These are phyloP conservation scores for Emergomyces pasteurianus DNA, from an alignment of 2,329 filamentous ascomycete species.

Conservation along the genomic window DNA sequence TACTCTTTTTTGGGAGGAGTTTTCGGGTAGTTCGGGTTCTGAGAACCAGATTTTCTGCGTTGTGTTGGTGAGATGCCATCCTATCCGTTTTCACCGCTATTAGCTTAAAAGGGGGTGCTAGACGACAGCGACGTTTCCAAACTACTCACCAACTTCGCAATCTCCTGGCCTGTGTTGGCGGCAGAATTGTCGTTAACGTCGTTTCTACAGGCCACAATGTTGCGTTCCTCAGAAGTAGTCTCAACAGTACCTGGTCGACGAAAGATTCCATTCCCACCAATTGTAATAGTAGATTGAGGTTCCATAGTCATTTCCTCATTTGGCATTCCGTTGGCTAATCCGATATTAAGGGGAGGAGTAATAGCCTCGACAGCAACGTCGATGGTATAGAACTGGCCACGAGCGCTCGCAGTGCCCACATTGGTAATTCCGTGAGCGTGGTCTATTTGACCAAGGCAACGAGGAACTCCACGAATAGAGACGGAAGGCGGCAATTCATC, in stretches of 20 bases:
- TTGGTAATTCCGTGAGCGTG: constrained; percentile 29
- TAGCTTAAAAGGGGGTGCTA: neutral
- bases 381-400: constrained; percentile 25
- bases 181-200: neutral
- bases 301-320: neutral
- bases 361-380: constrained; percentile 12
- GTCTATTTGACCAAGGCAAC: constrained; percentile 27
- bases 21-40: neutral
- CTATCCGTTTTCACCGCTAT: neutral
- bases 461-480: constrained; percentile 26
- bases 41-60: neutral
- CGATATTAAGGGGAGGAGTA: neutral
- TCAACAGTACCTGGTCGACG: neutral
- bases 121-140: neutral
- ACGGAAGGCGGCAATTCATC: constrained; percentile 33
- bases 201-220: neutral
- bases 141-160: neutral
- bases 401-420: constrained; percentile 23
- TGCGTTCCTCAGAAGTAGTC: neutral
- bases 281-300: neutral
- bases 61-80: neutral
- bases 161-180: neutral
- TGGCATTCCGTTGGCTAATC: neutral
- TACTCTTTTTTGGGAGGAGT: constrained; percentile 10
- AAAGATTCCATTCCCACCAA: neutral